These are phyloP conservation scores for Avicennia marina DNA, from an alignment of 257 asterid genomes.

Conservation along the genomic window DNA sequence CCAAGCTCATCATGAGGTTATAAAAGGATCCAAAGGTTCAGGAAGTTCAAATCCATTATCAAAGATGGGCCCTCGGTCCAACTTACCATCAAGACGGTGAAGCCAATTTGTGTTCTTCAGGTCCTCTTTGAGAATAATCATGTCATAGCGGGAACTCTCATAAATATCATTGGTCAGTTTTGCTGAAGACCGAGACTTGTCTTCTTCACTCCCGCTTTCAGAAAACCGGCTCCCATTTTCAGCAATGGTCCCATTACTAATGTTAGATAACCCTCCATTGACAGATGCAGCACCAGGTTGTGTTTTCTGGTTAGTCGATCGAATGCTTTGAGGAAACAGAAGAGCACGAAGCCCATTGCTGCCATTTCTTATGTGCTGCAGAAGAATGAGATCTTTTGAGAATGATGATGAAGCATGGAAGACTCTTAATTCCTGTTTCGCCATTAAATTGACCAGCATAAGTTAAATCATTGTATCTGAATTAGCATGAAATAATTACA, in stretches of 20 bases:
- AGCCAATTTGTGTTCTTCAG: conserved; percentile 83
- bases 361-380: conserved; percentile 80
- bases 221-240: conserved; percentile 55
- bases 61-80: conserved; percentile 77
- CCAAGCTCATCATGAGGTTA: conserved; percentile 29
- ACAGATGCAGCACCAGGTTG: conserved; percentile 44
- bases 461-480: too few species aligned
- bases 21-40: conserved; percentile 80
- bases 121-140: conserved; percentile 84
- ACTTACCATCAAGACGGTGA: conserved; percentile 71
- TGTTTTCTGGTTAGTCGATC: conserved; percentile 55
- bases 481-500: too few species aligned
- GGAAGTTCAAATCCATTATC: conserved; percentile 89
- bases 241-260: conserved; percentile 31
- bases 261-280: conserved; percentile 33
- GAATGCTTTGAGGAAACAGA: conserved; percentile 91
- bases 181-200: conserved; percentile 46
- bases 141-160: conserved; percentile 91
- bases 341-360: conserved; percentile 56
- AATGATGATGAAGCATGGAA: too few species aligned
- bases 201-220: conserved; percentile 61
- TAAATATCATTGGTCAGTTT: conserved; percentile 63
- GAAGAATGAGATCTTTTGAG: too few species aligned
- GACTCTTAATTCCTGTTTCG: too few species aligned
- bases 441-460: too few species aligned